Evolutionary conservation across 345 rosid genomes (phyloP), one percentile per base, ranked within the genome.

Genomic region (Citrus reticulata): DNA sequence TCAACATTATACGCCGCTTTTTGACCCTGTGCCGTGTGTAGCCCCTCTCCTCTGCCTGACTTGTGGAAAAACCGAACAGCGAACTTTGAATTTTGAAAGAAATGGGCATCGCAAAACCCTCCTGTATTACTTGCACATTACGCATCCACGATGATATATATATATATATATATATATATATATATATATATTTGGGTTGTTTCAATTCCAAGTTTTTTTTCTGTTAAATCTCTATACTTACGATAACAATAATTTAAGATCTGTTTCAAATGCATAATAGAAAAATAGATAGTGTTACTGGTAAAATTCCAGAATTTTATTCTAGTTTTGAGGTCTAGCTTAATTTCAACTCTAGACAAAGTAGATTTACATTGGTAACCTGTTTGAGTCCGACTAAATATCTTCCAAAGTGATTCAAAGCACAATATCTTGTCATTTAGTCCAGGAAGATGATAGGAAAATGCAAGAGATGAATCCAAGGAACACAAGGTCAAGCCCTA

Each of bases 1-100:
- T 82, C 83, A 82, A 79, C 77, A 70, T 9, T 22, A 27, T 73
- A 49, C 78, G 34, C 85, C 71, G 25, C 79, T 32, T 74, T 72
- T 77, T 79, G 49, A 77, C 81, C 24, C 34, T 10, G 25, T 59
- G 22, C 51, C 17, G 51, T 13, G 51, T 13, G 51, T 1, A 3
- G 51, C 51, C 51, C 14, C 51, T 11, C 51, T 14, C 13, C 51
- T 13, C 51, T 0, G 58, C 58, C 58, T 1, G 58, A 54, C 58
- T 54, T 54, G 58, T 54, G 58, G 58, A 54, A 17, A 17, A 54
- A 17, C 19, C 1, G 1, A 17, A 4, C 58, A 5, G 7, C 22
- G 1, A 54, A 54, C 6, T 9, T 17, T 54, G n/a, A 54, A 54
- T 54, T 54, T 54, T 17, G 58, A 54, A 4, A 17, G n/a, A 16